Evolutionary conservation across 768 basidiomycete species (phyloP).

Genomic region (Podaxis pistillaris): DNA sequence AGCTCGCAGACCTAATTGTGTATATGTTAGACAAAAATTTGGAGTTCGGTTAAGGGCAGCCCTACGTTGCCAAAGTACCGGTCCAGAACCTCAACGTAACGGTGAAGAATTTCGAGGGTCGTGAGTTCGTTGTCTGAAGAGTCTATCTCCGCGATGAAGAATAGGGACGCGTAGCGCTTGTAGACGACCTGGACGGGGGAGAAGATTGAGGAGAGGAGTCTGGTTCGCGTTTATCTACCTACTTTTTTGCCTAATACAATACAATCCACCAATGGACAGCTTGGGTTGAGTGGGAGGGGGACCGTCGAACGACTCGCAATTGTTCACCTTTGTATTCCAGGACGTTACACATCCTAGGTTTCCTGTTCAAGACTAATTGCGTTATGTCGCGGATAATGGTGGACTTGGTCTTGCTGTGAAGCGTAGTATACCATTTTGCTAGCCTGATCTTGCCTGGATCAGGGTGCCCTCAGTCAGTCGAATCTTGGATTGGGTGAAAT

Average conservation of each 20-base stretch:
- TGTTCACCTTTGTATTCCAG: constrained; percentile 88
- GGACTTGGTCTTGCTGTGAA: constrained; percentile 74
- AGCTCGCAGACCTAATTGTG: constrained; percentile 80
- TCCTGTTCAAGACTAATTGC: constrained; percentile 83
- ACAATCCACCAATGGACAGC: background rate
- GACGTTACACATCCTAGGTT: constrained; percentile 94
- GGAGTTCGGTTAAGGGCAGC: constrained; percentile 32
- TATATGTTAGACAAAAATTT: constrained; percentile 44
- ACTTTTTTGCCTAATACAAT: background rate
- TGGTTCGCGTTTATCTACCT: background rate
- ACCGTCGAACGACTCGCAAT: background rate
- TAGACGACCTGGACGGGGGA: constrained; percentile 68
- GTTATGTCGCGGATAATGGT: constrained; percentile 97
- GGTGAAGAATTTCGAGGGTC: constrained; percentile 90
- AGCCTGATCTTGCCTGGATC: constrained; percentile 83
- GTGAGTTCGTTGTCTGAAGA: constrained; percentile 87
- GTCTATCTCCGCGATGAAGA: constrained; percentile 89
- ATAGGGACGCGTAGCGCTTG: constrained; percentile 91
- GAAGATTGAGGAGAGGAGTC: background rate
- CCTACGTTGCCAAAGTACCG: constrained; percentile 83
- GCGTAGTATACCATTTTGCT: constrained; percentile 93
- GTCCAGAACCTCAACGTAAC: constrained; percentile 92
- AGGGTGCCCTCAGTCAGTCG: background rate
- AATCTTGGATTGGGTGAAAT: background rate
- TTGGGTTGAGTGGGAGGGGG: background rate